phyloP scores from a whole-genome alignment of 352 stramenopile species.

The Phytophthora sp. region DNA sequence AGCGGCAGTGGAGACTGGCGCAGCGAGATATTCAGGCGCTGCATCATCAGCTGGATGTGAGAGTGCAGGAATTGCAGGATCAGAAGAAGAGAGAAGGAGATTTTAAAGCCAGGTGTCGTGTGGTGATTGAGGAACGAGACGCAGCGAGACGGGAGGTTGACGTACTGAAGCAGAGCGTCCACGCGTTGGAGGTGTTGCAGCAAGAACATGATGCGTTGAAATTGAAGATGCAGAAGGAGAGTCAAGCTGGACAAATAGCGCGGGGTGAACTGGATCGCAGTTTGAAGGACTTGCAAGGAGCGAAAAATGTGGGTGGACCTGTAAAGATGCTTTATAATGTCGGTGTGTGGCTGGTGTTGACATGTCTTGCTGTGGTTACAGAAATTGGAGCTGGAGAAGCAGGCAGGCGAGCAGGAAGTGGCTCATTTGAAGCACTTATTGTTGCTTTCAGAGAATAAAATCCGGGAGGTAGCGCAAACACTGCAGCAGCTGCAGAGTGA shows the following conservation, averaged over 20 bases:
- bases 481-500: conserved; percentile 51
- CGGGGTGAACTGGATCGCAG: conserved; percentile 26
- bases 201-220: conserved; percentile 50
- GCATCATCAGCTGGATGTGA: conserved; percentile 50
- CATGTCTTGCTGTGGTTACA: conserved; percentile 20
- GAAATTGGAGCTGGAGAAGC: conserved; percentile 58
- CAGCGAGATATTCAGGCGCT: conserved; percentile 49
- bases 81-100: conserved; percentile 40
- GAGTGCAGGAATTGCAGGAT: conserved; percentile 49
- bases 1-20: conserved; percentile 47
- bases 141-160: conserved; percentile 44
- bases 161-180: conserved; percentile 24
- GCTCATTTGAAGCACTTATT: conserved; percentile 63
- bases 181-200: conserved; percentile 45
- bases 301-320: conserved; percentile 30
- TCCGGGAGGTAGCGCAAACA: conserved; percentile 40
- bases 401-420: conserved; percentile 58
- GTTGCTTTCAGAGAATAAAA: conserved; percentile 52
- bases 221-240: conserved; percentile 32
- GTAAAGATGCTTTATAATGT: background rate
- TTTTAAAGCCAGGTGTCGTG: conserved; percentile 25
- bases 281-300: conserved; percentile 42
- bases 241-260: conserved; percentile 16
- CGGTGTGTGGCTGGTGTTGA: background rate
- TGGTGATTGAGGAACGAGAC: conserved; percentile 42